Evolutionary conservation across 805 yeast genomes (phyloP).

Genomic region (Lachancea meyersii): DNA sequence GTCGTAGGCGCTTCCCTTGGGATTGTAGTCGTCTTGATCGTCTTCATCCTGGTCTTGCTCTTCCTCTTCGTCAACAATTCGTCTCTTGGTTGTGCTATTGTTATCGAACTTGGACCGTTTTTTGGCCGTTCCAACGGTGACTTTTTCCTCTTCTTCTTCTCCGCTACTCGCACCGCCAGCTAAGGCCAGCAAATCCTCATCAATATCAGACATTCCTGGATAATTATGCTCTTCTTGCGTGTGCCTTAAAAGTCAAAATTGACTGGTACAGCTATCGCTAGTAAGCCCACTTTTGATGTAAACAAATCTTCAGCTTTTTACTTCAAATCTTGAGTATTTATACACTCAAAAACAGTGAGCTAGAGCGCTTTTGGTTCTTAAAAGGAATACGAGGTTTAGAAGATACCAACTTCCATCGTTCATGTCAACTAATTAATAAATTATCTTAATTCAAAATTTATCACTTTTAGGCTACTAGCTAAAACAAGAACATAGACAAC

Average conservation of each 20-base stretch:
- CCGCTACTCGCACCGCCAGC: constrained; percentile 81
- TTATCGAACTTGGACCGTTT: constrained; percentile 26
- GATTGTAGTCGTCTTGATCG: constrained; percentile 39
- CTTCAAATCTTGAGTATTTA: no score
- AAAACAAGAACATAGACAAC: no score
- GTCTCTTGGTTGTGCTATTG: constrained; percentile 32
- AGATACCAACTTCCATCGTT: no score
- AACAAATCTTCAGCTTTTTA: no score
- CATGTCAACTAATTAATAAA: no score
- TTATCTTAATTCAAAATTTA: no score
- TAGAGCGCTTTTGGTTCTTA: no score
- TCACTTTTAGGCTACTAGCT: no score
- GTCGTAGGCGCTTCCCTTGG: constrained; percentile 21
- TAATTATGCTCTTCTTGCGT: not conserved
- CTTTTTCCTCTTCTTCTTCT: constrained; percentile 33
- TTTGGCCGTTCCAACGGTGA: constrained; percentile 22
- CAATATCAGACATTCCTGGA: constrained; percentile 67
- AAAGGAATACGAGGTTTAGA: no score
- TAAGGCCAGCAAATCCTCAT: constrained; percentile 91
- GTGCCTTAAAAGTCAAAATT: not conserved
- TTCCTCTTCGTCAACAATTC: constrained; percentile 33
- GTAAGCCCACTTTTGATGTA: no score
- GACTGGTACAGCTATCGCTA: not conserved
- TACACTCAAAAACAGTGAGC: no score
- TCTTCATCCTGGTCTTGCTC: constrained; percentile 31